These are phyloP conservation scores for Amylocystis lapponica DNA, from an alignment of 768 basidiomycete species.

Conservation along the genomic window DNA sequence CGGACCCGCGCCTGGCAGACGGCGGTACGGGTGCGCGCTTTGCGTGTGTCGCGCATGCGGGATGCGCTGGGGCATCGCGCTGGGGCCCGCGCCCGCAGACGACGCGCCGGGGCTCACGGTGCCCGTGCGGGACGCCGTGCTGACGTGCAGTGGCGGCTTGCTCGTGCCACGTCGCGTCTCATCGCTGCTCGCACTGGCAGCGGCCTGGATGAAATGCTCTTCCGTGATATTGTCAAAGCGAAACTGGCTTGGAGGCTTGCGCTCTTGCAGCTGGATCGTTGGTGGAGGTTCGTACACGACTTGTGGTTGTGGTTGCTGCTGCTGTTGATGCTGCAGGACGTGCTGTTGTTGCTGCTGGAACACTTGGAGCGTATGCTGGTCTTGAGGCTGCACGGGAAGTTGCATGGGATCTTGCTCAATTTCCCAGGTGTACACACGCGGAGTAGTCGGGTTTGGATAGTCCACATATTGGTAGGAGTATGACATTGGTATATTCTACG, in stretches of 20 bases:
- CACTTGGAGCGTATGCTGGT: conserved; percentile 6
- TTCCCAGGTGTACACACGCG: conserved; percentile 15
- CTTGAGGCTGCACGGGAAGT: conserved; percentile 3
- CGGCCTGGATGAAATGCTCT: conserved; percentile 11
- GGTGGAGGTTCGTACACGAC: conserved; percentile 1
- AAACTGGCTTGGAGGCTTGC: conserved; percentile 5
- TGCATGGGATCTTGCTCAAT: conserved; percentile 10
- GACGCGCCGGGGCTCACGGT: conserved; percentile 11
- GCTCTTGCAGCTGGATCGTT: conserved; percentile 7
- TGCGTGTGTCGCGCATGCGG: conserved; percentile 6
- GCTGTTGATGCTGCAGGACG: conserved; percentile 7
- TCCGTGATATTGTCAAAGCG: conserved; percentile 18
- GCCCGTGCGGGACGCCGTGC: conserved; percentile 5
- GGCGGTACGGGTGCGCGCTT: conserved; percentile 15
- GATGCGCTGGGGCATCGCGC: conserved; percentile 5
- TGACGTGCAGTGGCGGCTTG: conserved; percentile 14
- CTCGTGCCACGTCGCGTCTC: conserved; percentile 10
- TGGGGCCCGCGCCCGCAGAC: conserved; percentile 10
- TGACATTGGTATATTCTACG: no score
- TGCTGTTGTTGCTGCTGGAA: conserved; percentile 5
- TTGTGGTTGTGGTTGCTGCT: conserved; percentile 3
- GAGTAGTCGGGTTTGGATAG: conserved; percentile 16
- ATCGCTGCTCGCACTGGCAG: conserved; percentile 6
- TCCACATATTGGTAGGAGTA: conserved; percentile 17
- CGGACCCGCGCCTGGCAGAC: conserved; percentile 11